These are phyloP conservation scores for Blastocystis sp. DNA, from an alignment of 352 stramenopile species.

Conservation along the genomic window DNA sequence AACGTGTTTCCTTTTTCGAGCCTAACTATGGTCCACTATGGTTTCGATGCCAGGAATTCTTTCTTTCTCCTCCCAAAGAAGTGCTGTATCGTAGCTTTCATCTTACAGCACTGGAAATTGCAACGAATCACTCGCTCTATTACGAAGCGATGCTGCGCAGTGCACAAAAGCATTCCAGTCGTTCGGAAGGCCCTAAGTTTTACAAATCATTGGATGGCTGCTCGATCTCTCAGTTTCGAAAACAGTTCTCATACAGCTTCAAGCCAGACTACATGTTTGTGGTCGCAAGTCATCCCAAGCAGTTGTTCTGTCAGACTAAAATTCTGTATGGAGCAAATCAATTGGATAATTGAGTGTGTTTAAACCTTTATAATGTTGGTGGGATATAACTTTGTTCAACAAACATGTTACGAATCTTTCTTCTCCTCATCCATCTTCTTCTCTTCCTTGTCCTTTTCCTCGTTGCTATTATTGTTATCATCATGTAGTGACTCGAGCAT, in stretches of 20 bases:
- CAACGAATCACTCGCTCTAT: background rate
- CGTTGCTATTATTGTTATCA: background rate
- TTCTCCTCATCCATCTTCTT: conserved; percentile 19
- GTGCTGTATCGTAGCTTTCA: conserved; percentile 35
- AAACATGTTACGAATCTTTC: conserved; percentile 20
- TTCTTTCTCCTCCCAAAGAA: conserved; percentile 1
- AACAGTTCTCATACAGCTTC: conserved; percentile 48
- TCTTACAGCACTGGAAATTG: background rate
- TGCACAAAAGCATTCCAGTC: background rate
- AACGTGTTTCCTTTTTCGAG: conserved; percentile 74
- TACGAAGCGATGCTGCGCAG: conserved; percentile 19
- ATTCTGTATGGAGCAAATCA: conserved; percentile 23
- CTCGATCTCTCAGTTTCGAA: background rate
- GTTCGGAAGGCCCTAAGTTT: background rate
- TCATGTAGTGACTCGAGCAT: conserved; percentile 43
- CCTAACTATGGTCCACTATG: conserved; percentile 82
- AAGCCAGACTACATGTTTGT: conserved; percentile 55
- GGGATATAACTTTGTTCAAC: background rate
- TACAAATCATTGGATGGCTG: background rate
- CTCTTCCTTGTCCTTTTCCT: background rate
- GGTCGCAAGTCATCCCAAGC: background rate
- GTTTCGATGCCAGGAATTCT: conserved; percentile 72
- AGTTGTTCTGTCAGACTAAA: conserved; percentile 21
- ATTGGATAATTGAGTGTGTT: conserved; percentile 10
- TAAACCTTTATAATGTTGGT: background rate